Evolutionary conservation across 768 basidiomycete species (phyloP), one percentile per base, ranked within the genome.

Genomic region (Rhodosporidiobolus sp.): DNA sequence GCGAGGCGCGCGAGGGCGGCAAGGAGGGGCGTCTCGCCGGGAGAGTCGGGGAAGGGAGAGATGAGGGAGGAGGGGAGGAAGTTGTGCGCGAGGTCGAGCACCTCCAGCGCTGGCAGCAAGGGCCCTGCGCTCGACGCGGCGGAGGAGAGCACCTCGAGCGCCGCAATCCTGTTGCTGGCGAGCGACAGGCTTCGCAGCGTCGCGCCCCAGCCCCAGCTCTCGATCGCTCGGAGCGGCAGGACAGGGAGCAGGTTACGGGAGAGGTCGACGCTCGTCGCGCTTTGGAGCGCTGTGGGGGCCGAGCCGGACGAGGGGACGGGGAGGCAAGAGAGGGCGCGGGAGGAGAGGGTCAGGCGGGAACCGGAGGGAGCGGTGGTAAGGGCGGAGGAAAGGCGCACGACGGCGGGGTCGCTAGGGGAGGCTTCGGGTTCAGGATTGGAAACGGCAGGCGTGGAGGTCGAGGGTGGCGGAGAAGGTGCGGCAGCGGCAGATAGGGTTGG

Each of bases 41-140:
- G 55, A 38, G 12, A 17, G 49, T 45, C 8, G 2, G 32, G 10
- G 20, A 20, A 35, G 34, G 9, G 22, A 8, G 53, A 19, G 24
- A 30, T 45, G 20, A 43, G 48, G 24, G 69, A 53, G 2, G 35
- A 12, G 50, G 38, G 38, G 14, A 63, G n/a, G 35, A 3, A 28
- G 56, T 74, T 74, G 55, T 57, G 26, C 3, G 64, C 52, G 0
- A 73, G 59, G 63, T 73, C 67, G 46, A 73, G 64, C 34, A 11
- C 8, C 0, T 57, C 66, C 26, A 73, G 58, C 2, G 35, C 12
- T 11, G 67, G 43, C 26, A 73, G 53, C 14, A 60, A 14, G 5
- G 35, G 48, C 24, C n/a, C n/a, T 19, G 3, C 32, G 20, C 3
- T 4, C 3, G 24, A 30, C 19, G 30, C 10, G 2, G 17, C 16